Percentiles rank a stretch among this genome's conserved stretches.
These are phyloP conservation scores for Cyberlindnera euphorbiae DNA, from an alignment of 805 yeast genomes.

Conservation along the genomic window DNA sequence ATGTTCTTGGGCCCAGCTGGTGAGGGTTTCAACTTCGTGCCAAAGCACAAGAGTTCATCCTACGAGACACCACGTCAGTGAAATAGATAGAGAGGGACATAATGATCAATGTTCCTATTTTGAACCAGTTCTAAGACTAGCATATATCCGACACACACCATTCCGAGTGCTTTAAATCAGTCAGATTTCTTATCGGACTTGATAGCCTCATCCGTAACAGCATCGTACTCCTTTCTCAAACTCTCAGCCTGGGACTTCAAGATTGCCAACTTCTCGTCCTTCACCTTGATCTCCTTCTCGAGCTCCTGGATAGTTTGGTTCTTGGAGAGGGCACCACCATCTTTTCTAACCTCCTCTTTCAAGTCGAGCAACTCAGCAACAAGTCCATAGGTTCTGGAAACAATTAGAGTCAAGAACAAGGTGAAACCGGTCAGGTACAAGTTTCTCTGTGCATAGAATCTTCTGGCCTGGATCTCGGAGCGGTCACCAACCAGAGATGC, in stretches of 20 bases:
- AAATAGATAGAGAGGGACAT: too few relatives aligned
- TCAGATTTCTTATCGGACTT: slow-evolving; percentile 12
- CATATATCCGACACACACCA: too few relatives aligned
- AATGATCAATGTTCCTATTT: too few relatives aligned
- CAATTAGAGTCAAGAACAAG: slow-evolving; percentile 78
- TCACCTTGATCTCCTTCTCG: slow-evolving; percentile 30
- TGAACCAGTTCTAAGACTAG: too few relatives aligned
- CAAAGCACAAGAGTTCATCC: slow-evolving; percentile 94
- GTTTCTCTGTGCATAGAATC: slow-evolving; percentile 94
- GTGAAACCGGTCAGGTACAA: slow-evolving; percentile 95
- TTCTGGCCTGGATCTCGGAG: slow-evolving; percentile 81
- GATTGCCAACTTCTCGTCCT: slow-evolving; percentile 58
- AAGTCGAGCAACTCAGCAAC: slow-evolving; percentile 67
- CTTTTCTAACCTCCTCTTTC: slow-evolving; percentile 52
- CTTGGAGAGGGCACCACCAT: slow-evolving; percentile 26
- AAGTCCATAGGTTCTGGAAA: slow-evolving; percentile 77
- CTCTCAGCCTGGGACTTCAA: slow-evolving; percentile 71
- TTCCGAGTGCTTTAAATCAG: too few relatives aligned
- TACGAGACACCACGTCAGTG: slow-evolving; percentile 33
- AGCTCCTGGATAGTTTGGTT: slow-evolving; percentile 19
- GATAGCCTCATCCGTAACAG: slow-evolving; percentile 20
- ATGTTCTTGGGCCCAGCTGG: slow-evolving; percentile 89
- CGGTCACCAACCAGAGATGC: slow-evolving; percentile 47
- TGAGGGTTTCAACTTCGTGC: slow-evolving; percentile 70
- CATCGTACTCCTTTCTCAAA: slow-evolving; percentile 61